Evolutionary conservation across 2,329 filamentous ascomycete species (phyloP).

Genomic region (Fusarium nygamai): DNA sequence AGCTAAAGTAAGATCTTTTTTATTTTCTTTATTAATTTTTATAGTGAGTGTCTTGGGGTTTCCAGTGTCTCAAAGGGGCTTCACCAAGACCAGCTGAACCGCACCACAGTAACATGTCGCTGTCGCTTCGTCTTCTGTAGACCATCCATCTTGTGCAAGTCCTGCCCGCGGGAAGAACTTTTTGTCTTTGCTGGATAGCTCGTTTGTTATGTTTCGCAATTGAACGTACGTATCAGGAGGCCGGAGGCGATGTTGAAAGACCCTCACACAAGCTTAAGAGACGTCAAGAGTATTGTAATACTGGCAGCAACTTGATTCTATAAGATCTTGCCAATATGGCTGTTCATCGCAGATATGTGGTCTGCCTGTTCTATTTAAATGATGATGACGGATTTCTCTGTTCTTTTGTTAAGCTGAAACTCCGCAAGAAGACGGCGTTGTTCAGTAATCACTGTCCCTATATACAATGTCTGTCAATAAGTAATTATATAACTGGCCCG

Average conservation of each 20-base stretch:
- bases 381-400: not conserved
- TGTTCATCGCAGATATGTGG: not conserved
- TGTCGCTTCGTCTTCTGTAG: constrained; percentile 59
- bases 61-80: constrained; percentile 25
- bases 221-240: not conserved
- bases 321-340: not conserved
- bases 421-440: not conserved
- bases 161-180: constrained; percentile 36
- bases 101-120: constrained; percentile 68
- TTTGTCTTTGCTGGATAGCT: not conserved
- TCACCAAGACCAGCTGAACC: constrained; percentile 64
- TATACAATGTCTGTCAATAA: too few species aligned
- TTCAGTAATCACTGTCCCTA: not conserved
- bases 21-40: not conserved
- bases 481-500: not conserved
- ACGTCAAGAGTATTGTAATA: not conserved
- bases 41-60: not conserved
- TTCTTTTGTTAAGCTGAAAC: not conserved
- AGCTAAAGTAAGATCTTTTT: too few species aligned
- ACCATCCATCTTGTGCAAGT: constrained; percentile 55
- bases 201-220: not conserved
- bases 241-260: not conserved
- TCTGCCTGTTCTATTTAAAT: not conserved
- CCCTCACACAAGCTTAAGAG: not conserved
- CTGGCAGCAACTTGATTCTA: not conserved